Conservation (phyloP, 2,329 filamentous ascomycete genomes). For the Colletotrichum siamense region DNA sequence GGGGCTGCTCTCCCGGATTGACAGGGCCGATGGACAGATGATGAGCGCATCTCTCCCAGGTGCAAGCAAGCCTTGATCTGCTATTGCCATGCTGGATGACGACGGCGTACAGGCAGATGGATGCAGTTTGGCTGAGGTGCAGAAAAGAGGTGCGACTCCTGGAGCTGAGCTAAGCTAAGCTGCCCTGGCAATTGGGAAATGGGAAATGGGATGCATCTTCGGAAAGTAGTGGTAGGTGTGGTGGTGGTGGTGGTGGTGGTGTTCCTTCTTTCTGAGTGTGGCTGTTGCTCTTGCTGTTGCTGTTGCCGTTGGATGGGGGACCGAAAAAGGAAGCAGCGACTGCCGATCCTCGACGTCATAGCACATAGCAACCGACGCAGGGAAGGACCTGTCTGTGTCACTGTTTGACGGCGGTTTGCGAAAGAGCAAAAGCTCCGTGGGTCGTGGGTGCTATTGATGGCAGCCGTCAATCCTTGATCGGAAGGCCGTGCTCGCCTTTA, state of each 20-base stretch:
- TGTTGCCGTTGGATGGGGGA: not conserved
- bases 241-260: not conserved
- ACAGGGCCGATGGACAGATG: not conserved
- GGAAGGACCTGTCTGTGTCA: slow-evolving; percentile 2
- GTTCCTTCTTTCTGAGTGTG: not conserved
- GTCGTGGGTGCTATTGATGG: not conserved
- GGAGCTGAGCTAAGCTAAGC: not conserved
- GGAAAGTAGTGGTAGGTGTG: not conserved
- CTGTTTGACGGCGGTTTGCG: slow-evolving; percentile 15
- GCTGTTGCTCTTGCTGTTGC: not conserved
- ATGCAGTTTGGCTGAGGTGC: not conserved
- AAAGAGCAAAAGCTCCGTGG: not conserved
- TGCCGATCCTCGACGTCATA: slow-evolving; percentile 18
- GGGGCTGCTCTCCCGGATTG: not conserved
- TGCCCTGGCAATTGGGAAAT: not conserved
- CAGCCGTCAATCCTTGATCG: not conserved
- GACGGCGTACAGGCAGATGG: not conserved
- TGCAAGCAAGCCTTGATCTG: not conserved
- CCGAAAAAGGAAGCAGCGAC: not conserved
- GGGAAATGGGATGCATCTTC: not conserved
- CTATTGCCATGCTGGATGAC: not conserved
- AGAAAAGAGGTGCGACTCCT: not conserved
- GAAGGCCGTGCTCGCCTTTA: not conserved
- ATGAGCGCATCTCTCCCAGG: not conserved
- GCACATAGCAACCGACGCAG: not conserved